Base-by-base conservation (phyloP, 169 alveolate genomes). In the Eimeria necatrix region DNA sequence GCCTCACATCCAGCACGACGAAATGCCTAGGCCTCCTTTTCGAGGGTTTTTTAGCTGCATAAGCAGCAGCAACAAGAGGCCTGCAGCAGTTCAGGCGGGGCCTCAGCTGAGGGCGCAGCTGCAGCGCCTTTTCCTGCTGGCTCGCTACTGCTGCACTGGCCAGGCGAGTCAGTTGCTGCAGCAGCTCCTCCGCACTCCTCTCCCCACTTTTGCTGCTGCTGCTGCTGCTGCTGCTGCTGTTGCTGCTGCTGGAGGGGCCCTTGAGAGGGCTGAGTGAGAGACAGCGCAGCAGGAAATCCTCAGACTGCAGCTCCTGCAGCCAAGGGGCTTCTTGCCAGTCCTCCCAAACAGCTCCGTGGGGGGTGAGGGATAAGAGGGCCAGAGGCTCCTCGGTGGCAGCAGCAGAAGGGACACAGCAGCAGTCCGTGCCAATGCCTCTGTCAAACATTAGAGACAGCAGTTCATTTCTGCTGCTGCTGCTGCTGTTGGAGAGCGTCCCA, bases 281-380 rank as follows among this genome's bases (percentile, higher is more conserved):
- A 16, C 56, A 46, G 32, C 85, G 60, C 60, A 32, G 85, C 60
- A 41, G 60, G 9, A 10, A 4, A 14, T 41, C 56, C 85, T 74
- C 59, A 46, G n/a, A 22, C 85, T 32, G 85, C 85, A 74, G 85
- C 85, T 74, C 85, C n/a, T 3, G 18, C 56, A 74, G 85, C 85
- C 85, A 74, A 5, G 85, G 59, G 5, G 59, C 85, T 12, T 46
- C 85, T 4, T 5, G 22, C 56, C 56, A 74, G 60, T 74, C 85
- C 5, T 20, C 85, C 56, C 56, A 74, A 4, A 18, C 59, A 32
- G 26, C 85, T 26, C 59, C 14, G 24, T 6, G 32, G 8, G 85
- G 85, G 5, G 60, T 26, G 49, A 26, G 85, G n/a, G 85, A 74
- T 26, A 74, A 53, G 12, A 74, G 60, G 8, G 59, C 85, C 8